Evolutionary conservation across 2,329 filamentous ascomycete genomes (phyloP).

Genomic region (Neurospora crassa): DNA sequence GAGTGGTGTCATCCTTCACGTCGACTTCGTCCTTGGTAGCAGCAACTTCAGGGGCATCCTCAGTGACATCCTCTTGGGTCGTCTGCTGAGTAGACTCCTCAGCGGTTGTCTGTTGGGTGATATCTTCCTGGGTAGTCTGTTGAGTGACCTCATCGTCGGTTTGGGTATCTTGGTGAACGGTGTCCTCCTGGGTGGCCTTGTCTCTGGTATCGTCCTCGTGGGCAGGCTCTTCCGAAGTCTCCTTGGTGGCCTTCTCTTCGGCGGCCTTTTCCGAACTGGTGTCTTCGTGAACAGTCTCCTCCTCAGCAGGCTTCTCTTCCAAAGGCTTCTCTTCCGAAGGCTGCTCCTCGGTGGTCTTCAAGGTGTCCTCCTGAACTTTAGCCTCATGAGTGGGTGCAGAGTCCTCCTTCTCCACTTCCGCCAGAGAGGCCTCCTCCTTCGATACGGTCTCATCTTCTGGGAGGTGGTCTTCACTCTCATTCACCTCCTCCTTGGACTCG

Average conservation of each 20-base stretch:
- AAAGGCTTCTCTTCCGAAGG: background rate
- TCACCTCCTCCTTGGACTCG: background rate
- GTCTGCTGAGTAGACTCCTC: background rate
- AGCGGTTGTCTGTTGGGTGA: background rate
- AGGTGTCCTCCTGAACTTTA: background rate
- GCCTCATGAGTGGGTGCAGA: background rate
- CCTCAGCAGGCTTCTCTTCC: background rate
- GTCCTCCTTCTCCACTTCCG: background rate
- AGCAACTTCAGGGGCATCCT: background rate
- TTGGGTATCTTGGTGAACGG: background rate
- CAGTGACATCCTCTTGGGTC: background rate
- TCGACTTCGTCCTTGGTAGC: background rate
- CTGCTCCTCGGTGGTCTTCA: background rate
- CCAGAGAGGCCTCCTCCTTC: background rate
- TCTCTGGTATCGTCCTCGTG: background rate
- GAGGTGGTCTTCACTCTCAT: background rate
- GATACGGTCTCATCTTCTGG: background rate
- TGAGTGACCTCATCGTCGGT: background rate
- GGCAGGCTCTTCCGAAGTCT: background rate
- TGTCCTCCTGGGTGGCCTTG: background rate
- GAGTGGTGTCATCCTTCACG: background rate
- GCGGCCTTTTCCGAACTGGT: background rate
- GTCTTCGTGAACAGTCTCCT: background rate
- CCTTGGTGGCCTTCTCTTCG: background rate
- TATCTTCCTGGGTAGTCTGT: background rate